A percentile compares a stretch with the other conserved stretches of the same genome.
These are phyloP conservation scores for Coniosporium tulheliwenetii DNA, from an alignment of 2,329 filamentous ascomycete genomes.

Conservation along the genomic window DNA sequence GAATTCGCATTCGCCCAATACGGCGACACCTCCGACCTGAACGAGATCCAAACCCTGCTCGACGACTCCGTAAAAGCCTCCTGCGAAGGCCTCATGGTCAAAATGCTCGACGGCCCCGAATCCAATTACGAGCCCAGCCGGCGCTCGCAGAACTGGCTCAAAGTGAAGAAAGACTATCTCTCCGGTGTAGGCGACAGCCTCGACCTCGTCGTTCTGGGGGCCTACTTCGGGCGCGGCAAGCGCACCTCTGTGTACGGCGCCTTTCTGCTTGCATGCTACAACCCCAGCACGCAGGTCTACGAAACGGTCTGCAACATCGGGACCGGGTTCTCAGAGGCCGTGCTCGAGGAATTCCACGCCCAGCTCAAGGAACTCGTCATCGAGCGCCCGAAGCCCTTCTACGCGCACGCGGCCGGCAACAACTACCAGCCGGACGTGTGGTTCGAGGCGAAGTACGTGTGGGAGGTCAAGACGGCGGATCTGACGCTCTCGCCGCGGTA, in stretches of 20 bases:
- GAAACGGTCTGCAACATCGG: constrained; percentile 98
- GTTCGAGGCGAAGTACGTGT: constrained; percentile 89
- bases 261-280: constrained; percentile 91
- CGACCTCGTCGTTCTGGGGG: constrained; percentile 87
- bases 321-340: constrained; percentile 88
- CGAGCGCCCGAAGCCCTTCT: constrained; percentile 86
- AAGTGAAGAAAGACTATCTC: constrained; percentile 97
- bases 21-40: constrained; percentile 76
- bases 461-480: constrained; percentile 97
- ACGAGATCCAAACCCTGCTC: constrained; percentile 82
- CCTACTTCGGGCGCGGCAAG: constrained; percentile 89
- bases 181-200: constrained; percentile 87
- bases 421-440: constrained; percentile 97
- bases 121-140: constrained; percentile 94
- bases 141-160: constrained; percentile 94
- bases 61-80: constrained; percentile 93
- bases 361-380: constrained; percentile 66
- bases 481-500: constrained; percentile 85
- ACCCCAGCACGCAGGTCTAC: constrained; percentile 62
- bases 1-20: constrained; percentile 83
- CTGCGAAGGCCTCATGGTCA: constrained; percentile 97
- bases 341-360: constrained; percentile 73
- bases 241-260: constrained; percentile 91
- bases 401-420: constrained; percentile 64
- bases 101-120: constrained; percentile 90